Evolutionary conservation across 306 rosid species (phyloP), one percentile per base, ranked within the genome.

Genomic region (Lupinus albus): DNA sequence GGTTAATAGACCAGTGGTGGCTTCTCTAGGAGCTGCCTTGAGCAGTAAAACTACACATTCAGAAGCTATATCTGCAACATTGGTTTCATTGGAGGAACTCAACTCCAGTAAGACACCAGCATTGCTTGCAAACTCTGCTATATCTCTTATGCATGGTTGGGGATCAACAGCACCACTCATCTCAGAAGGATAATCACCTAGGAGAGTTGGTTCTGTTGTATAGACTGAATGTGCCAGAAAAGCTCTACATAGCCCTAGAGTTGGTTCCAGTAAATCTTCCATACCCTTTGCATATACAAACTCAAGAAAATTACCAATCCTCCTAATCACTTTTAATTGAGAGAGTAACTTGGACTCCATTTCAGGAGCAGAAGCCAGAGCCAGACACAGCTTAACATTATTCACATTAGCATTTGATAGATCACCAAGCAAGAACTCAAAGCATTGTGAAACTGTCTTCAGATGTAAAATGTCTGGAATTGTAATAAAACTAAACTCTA

Each of bases 351-450:
- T 90, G 73, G 97, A 78, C 68, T 93, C 97, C 97, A 93, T 83
- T 75, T 93, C 99, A 9, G 94, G 89, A 80, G 99, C 97, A 62
- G 96, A 85, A 63, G 90, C 86, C 67, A 93, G 74, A 70, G 99
- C 97, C 72, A 93, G 82, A 76, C 97, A 93, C 64, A 93, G 83
- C 82, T 88, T 78, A 42, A 93, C 88, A 68, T 83, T 93, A 50
- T 84, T 93, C 60, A 90, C 96, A 80, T 85, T 93, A 61, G 94
- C 96, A 76, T 82, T 86, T 68, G 96, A 88, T 64, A 90, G 85
- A 87, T 93, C 96, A n/a, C 97, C 96, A 13, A 88, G 90, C 87
- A 93, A 85, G 76, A 93, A 93, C 85, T 93, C 92, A 65, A 90
- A 93, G 85, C 99, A 90, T 65, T 93, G 99, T 0, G 99, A 90